A percentile compares a stretch with the other conserved stretches of the same genome.
phyloP scores from a whole-genome alignment of 1,284 basidiomycete genomes.

The Puccinia triticina region DNA sequence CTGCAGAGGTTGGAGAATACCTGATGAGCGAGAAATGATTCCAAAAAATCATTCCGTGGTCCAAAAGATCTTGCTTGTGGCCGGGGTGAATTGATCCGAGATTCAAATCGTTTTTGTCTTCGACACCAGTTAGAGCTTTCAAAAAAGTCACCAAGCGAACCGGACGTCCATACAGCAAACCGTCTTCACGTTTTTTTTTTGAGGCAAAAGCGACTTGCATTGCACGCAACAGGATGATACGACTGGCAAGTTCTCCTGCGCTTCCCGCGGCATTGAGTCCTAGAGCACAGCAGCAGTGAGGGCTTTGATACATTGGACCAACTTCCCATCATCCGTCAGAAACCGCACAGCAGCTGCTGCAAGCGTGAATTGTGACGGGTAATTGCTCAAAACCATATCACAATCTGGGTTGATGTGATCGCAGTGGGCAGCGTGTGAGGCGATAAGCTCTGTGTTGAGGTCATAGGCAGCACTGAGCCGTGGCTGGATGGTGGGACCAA shows the following conservation, averaged over 20 bases:
- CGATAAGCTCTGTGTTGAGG: neutral
- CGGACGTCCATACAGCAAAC: neutral
- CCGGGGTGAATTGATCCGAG: too few relatives aligned
- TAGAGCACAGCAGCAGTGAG: neutral
- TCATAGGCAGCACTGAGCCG: neutral
- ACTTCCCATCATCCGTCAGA: neutral
- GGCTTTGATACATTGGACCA: neutral
- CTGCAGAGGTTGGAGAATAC: neutral
- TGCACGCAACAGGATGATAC: neutral
- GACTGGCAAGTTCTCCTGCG: slow-evolving; percentile 6
- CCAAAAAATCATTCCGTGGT: slow-evolving; percentile 7
- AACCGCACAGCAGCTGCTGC: neutral
- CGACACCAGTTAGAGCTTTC: neutral
- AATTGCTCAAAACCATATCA: slow-evolving; percentile 3
- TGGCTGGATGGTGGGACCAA: slow-evolving; percentile 6
- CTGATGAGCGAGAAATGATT: slow-evolving; percentile 13
- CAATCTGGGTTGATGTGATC: slow-evolving; percentile 3
- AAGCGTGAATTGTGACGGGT: slow-evolving; percentile 12
- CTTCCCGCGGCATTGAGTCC: neutral
- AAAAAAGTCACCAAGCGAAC: neutral
- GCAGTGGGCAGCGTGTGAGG: neutral
- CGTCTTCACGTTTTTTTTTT: too few relatives aligned
- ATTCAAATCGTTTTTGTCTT: neutral
- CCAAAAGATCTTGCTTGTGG: neutral
- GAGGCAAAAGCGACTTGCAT: neutral